Base-by-base conservation (phyloP, 2,329 filamentous ascomycete species). In the Penicillium freii region DNA sequence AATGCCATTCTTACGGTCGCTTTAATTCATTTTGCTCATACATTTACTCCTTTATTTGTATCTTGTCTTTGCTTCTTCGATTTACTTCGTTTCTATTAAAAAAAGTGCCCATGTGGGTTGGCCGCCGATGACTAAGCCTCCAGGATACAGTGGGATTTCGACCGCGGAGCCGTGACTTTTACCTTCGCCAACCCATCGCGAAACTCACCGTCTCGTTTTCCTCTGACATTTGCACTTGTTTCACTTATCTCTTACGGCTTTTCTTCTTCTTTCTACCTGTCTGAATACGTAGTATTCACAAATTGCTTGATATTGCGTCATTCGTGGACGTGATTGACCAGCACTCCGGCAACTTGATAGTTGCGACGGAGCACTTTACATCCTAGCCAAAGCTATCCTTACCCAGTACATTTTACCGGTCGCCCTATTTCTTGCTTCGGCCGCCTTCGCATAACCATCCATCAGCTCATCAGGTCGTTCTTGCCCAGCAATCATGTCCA, bases 401-500 rank as follows among this genome's bases (percentile, higher is more conserved):
- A 65, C 61, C 62, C 64, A 57, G 64, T 59, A 61, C 61, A 62
- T 57, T 61, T 60, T 60, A 60, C 62, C 29, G 44, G 53, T 39
- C 56, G 40, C 45, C 17, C n/a, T 11, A 7, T 23, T 51, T 2
- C 39, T 31, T 38, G n/a, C 21, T 36, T 48, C 10, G 7, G 15
- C 54, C 56, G 65, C 60, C 64, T 59, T 60, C 62, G 63, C 57
- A 62, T 62, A 60, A 60, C 57, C 21, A 56, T 57, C 27, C 58
- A 50, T 45, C 27, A 42, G 36, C 29, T 54, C 17, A 36, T 47
- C 38, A 31, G 49, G 49, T 36, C 42, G 42, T 47, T 47, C 31
- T 49, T 38, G 34, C 39, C 43, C 51, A 56, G 62, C 64, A 64
- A 66, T 36, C 63, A 80, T 80, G 78, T 79, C 78, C 54, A 80